Evolutionary conservation across 2,329 filamentous ascomycete species (phyloP), one percentile per base, ranked within the genome.

Genomic region (Trichophyton mentagrophytes): DNA sequence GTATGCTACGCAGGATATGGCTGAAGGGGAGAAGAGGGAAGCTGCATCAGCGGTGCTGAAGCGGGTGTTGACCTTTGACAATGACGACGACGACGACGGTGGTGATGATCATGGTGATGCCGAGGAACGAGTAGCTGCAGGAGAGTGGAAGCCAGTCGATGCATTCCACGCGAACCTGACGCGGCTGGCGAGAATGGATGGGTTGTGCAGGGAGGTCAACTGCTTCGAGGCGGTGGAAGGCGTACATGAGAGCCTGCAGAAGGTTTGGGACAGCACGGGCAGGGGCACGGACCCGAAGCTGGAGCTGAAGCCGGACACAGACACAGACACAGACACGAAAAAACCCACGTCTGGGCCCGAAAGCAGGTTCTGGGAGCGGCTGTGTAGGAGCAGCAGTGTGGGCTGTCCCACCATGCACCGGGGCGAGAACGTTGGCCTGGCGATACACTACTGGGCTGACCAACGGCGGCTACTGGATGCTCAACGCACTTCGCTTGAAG

Each of bases 171-270:
- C 70, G 61, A 78, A 78, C 63, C 60, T 78, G 38, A 71, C 72
- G 56, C 75, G 75, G 67, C 70, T 78, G 30, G 73, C 74, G n/a
- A 74, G 72, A 40, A 68, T 76, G 60, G 76, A 78, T 64, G 70
- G 71, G 59, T 70, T 77, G 58, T 76, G 75, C 60, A 69, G 74
- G 57, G 72, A 76, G 47, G 71, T 76, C 9, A 77, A 77, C 55
- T 77, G 76, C 51, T 78, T 78, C 56, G 73, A 77, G 65, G 75
- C 76, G 9, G 66, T 77, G n/a, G 74, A 75, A 59, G 73, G 72
- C 15, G 68, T 78, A 3, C 73, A 74, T 60, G 69, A 74, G 60
- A 74, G 73, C 40, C 67, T 78, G 53, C 72, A 70, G 64, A 72
- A 72, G 40, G 67, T 78, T 44, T 78, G 75, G 76, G 68, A 71